Base-by-base conservation (phyloP, 306 rosid genomes). In the Abrus pulchellus region DNA sequence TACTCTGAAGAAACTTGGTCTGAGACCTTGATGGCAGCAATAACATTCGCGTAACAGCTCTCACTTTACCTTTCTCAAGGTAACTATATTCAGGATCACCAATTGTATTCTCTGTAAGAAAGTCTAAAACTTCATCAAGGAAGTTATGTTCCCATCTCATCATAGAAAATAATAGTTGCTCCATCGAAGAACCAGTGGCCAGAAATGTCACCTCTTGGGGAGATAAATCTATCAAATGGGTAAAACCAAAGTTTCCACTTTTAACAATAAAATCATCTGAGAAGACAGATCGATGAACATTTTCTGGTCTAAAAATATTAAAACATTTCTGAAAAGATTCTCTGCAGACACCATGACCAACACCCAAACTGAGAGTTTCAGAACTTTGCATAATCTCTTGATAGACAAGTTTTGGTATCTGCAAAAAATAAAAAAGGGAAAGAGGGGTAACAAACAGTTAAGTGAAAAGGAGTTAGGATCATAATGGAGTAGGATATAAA, bases 31-130 rank as follows among this genome's bases (percentile, higher is more conserved):
- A 83, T 66, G 99, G 99, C 86, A 82, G 84, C 85, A 96, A 76
- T 89, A 96, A 83, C 98, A 96, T 89, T 67, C 97, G 84, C 0
- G 94, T 82, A 48, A 96, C 94, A 71, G 93, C 74, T 85, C 92
- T 90, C 85, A 93, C 92, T 88, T 87, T 92, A 64, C 86, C 93
- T 74, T 74, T 76, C 66, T 87, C 97, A 63, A 92, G 91, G 85
- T 73, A 64, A 80, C 82, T 44, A 74, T 70, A 79, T 68, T 89
- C 94, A 38, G 86, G 88, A 83, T 87, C 91, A 73, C 85, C 86
- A 67, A 63, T 44, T 33, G 40, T 90, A 91, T 72, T 61, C 84
- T 91, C 89, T 83, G 60, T 76, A 13, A 90, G 72, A 38, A 81
- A 83, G 80, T 91, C 97, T 33, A 82, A 44, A 8, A 83, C 77